A percentile compares a stretch with the other conserved stretches of the same genome.
phyloP scores from a whole-genome alignment of 306 rosid genomes.

The Quillaja saponaria region DNA sequence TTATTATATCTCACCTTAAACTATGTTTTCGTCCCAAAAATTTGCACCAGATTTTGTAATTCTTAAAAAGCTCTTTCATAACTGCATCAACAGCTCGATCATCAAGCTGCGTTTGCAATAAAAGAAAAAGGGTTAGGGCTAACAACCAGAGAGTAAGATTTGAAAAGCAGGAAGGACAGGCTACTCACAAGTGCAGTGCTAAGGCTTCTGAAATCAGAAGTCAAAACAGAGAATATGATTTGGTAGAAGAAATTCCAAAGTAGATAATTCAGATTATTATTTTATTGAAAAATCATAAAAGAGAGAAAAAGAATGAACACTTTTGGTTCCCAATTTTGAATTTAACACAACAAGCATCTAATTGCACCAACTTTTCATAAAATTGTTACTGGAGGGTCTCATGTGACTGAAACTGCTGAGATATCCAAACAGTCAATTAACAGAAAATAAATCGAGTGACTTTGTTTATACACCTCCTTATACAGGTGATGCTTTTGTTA shows the following conservation, averaged over 20 bases:
- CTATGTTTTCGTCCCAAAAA: slow-evolving; percentile 85
- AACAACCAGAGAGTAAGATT: slow-evolving; percentile 21
- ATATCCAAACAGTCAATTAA: not conserved
- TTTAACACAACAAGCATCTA: not conserved
- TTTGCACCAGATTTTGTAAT: slow-evolving; percentile 89
- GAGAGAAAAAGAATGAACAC: not conserved
- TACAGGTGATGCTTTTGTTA: not conserved
- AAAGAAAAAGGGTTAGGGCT: slow-evolving; percentile 18
- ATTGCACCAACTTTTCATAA: not conserved
- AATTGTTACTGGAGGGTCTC: not conserved
- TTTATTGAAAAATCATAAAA: too few relatives aligned
- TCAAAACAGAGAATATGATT: not conserved
- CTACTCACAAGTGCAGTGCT: not conserved
- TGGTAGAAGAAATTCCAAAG: too few relatives aligned
- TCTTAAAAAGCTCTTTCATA: slow-evolving; percentile 73
- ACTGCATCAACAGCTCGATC: slow-evolving; percentile 83
- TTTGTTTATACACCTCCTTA: too few relatives aligned
- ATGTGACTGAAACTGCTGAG: not conserved
- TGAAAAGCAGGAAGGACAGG: slow-evolving; percentile 5
- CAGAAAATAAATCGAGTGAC: too few relatives aligned
- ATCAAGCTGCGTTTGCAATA: slow-evolving; percentile 67
- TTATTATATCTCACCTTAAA: slow-evolving; percentile 60
- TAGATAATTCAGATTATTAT: too few relatives aligned
- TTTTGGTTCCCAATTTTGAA: not conserved
- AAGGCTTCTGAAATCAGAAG: not conserved